phyloP scores from a whole-genome alignment of 2,329 filamentous ascomycete species.

The Stemphylium beticola region DNA sequence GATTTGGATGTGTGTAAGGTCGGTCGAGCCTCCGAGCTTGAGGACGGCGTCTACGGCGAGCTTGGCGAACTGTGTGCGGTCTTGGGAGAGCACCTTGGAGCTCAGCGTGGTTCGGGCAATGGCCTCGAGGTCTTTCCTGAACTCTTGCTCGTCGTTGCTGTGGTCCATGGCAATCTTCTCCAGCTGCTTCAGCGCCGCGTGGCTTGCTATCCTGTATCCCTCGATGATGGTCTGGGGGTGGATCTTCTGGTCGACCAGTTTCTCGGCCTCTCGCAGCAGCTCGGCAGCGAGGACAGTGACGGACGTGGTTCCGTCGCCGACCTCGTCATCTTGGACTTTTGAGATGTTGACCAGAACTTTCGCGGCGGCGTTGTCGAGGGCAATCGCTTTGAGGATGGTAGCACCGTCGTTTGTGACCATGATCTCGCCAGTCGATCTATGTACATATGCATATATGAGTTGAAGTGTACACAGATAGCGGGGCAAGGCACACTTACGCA shows the following conservation, averaged over 20 bases:
- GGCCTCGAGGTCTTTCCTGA: constrained; percentile 85
- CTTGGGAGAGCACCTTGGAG: constrained; percentile 95
- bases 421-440: constrained; percentile 90
- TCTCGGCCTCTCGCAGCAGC: constrained; percentile 93
- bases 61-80: constrained; percentile 87
- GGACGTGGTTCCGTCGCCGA: constrained; percentile 97
- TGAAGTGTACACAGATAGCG: constrained; percentile 11
- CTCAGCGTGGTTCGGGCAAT: constrained; percentile 96
- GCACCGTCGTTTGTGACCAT: constrained; percentile 99
- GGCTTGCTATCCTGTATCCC: constrained; percentile 95
- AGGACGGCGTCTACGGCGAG: constrained; percentile 91
- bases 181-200: constrained; percentile 82
- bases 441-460: constrained; percentile 26
- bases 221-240: constrained; percentile 99
- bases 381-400: constrained; percentile 97
- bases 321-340: constrained; percentile 98
- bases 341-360: constrained; percentile 99
- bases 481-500: constrained; percentile 66
- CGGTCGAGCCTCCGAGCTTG: constrained; percentile 85
- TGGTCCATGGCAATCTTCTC: constrained; percentile 87
- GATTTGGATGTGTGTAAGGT: constrained; percentile 97
- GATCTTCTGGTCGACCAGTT: constrained; percentile 97
- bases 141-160: constrained; percentile 80
- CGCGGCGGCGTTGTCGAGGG: constrained; percentile 95
- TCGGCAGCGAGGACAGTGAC: constrained; percentile 95